These are phyloP conservation scores for Bimuria novae-zelandiae DNA, from an alignment of 2,329 filamentous ascomycete species.

Conservation along the genomic window DNA sequence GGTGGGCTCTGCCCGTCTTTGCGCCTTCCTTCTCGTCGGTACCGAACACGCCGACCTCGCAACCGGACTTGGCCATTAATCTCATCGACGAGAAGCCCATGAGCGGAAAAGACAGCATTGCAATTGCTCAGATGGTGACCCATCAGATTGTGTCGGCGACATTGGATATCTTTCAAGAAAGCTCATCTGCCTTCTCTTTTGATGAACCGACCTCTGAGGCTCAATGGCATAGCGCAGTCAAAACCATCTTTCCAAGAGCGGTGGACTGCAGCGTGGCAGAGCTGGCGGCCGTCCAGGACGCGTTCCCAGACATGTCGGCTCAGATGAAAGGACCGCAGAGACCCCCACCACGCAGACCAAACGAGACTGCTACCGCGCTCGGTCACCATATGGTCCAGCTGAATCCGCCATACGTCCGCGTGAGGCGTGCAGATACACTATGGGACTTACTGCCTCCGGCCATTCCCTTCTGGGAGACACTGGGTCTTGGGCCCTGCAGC, in stretches of 20 bases:
- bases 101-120: constrained; percentile 65
- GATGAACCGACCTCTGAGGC: constrained; percentile 24
- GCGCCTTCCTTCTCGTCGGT: constrained; percentile 29
- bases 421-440: constrained; percentile 70
- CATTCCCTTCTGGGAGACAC: constrained; percentile 78
- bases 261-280: constrained; percentile 37
- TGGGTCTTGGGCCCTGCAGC: constrained; percentile 73
- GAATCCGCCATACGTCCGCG: constrained; percentile 70
- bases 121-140: constrained; percentile 71
- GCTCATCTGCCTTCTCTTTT: neutral
- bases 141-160: constrained; percentile 67
- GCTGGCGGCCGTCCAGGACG: constrained; percentile 50
- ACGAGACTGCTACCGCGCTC: constrained; percentile 32
- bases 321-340: constrained; percentile 43
- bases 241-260: constrained; percentile 36
- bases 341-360: constrained; percentile 35
- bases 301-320: constrained; percentile 46
- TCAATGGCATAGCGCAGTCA: constrained; percentile 31
- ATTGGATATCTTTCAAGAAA: constrained; percentile 38
- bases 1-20: constrained; percentile 37
- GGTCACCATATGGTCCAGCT: constrained; percentile 52
- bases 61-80: constrained; percentile 32
- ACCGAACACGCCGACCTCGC: constrained; percentile 42
- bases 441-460: constrained; percentile 77
- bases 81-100: constrained; percentile 33